A percentile compares a stretch with the other conserved stretches of the same genome.
Evolutionary conservation across 345 rosid genomes (phyloP).

Genomic region (Eucalyptus marginata): DNA sequence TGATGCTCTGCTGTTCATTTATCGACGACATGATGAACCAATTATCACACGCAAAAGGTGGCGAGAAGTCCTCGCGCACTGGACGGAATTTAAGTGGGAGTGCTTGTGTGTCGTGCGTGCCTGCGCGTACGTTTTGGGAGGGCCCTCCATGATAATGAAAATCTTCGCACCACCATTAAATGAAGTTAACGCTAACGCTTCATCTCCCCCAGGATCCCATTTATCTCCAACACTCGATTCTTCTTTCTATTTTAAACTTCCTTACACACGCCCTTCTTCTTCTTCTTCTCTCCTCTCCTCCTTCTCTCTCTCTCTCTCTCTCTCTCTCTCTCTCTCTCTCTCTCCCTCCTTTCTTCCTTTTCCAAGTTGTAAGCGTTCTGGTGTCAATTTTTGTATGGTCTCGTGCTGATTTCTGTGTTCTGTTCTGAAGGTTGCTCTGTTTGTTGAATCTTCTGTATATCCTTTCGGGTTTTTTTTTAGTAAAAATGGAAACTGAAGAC

Average conservation of each 20-base stretch:
- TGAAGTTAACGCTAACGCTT: neutral
- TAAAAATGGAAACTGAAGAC: neutral
- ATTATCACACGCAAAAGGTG: neutral
- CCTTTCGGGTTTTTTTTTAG: neutral
- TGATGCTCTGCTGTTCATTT: neutral
- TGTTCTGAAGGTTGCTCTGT: neutral
- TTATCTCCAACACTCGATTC: neutral
- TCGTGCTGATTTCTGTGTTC: neutral
- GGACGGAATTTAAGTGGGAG: neutral
- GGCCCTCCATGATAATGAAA: neutral
- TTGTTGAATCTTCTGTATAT: neutral
- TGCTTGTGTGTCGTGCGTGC: neutral
- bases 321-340: neutral
- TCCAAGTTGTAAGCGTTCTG: neutral
- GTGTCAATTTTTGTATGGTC: neutral
- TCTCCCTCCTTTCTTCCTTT: neutral
- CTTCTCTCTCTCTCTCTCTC: neutral
- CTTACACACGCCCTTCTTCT: neutral
- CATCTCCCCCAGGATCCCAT: neutral
- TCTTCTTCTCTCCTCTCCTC: no score
- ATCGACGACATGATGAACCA: neutral
- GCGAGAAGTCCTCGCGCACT: neutral
- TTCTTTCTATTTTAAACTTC: neutral
- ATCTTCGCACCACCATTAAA: neutral
- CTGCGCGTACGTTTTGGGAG: neutral